These are phyloP conservation scores for Ajuga chamaepitys DNA, from an alignment of 257 asterid species.

Conservation along the genomic window DNA sequence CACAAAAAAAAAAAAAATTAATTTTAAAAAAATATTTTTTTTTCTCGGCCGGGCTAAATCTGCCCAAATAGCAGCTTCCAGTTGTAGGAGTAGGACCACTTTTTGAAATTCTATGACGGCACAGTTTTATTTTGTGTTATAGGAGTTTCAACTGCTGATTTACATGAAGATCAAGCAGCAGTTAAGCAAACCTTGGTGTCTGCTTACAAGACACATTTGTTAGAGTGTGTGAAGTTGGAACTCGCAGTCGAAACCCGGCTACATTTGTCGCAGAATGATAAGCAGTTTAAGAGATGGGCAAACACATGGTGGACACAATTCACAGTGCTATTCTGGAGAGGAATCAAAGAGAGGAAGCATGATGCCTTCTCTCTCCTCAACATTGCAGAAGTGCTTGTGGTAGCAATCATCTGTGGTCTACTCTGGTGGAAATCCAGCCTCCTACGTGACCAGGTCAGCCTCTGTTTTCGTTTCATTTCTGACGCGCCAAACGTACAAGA, in stretches of 20 bases:
- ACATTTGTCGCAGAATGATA: background rate
- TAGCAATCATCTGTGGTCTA: conserved; percentile 46
- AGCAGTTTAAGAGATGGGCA: conserved; percentile 38
- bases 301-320: conserved; percentile 74
- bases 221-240: conserved; percentile 28
- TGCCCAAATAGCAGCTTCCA: no score
- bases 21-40: no score
- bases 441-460: conserved; percentile 69
- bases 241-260: conserved; percentile 6
- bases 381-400: conserved; percentile 41
- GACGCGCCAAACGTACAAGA: no score
- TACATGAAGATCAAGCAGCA: conserved; percentile 31
- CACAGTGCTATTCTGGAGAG: conserved; percentile 51
- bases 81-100: no score
- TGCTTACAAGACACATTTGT: conserved; percentile 35
- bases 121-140: background rate
- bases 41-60: no score
- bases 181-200: conserved; percentile 42
- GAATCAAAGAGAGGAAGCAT: conserved; percentile 66
- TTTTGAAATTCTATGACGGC: no score
- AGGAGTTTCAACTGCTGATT: conserved; percentile 51
- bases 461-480: background rate
- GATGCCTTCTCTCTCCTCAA: conserved; percentile 57
- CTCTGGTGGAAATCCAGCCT: conserved; percentile 80
- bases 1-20: no score